Percentiles rank a stretch among this genome's conserved stretches.
Evolutionary conservation across 495 filamentous ascomycete species (phyloP).

Genomic region (Aspergillus carlsbadensis): DNA sequence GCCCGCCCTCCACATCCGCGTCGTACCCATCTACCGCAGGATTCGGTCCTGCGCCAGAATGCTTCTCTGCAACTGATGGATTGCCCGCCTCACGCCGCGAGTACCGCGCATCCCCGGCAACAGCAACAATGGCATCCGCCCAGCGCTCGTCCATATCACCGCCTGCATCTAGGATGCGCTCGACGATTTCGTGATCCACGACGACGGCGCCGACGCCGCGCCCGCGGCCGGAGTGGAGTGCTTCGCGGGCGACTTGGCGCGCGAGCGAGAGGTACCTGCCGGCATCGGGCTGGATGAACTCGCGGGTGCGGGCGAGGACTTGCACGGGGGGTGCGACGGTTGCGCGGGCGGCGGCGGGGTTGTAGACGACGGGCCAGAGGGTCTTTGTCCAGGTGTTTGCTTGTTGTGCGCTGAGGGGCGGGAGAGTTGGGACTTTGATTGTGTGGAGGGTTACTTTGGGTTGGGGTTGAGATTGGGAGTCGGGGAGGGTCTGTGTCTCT

Average conservation of each 20-base stretch:
- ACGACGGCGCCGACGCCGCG: slow-evolving; percentile 79
- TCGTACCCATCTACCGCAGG: slow-evolving; percentile 30
- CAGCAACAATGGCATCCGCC: slow-evolving; percentile 57
- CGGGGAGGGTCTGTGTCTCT: no score
- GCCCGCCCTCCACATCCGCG: slow-evolving; percentile 56
- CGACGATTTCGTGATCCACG: slow-evolving; percentile 55
- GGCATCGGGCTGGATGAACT: slow-evolving; percentile 55
- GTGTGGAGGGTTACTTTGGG: slow-evolving; percentile 31
- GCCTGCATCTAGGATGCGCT: slow-evolving; percentile 26
- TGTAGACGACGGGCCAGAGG: slow-evolving; percentile 89
- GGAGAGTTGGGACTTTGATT: slow-evolving; percentile 67
- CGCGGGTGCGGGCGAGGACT: slow-evolving; percentile 57
- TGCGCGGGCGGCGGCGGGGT: slow-evolving; percentile 61
- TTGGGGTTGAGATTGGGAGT: neutral
- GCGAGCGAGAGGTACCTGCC: slow-evolving; percentile 69
- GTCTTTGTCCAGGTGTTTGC: slow-evolving; percentile 71
- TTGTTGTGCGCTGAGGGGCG: slow-evolving; percentile 72
- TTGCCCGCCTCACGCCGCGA: slow-evolving; percentile 44
- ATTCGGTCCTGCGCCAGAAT: slow-evolving; percentile 27
- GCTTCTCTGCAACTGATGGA: slow-evolving; percentile 24
- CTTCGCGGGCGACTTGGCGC: slow-evolving; percentile 56
- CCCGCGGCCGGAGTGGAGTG: slow-evolving; percentile 56
- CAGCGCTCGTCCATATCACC: slow-evolving; percentile 20
- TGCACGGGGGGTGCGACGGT: slow-evolving; percentile 43
- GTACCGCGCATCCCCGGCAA: slow-evolving; percentile 79